phyloP scores from a whole-genome alignment of 2,329 filamentous ascomycete genomes.

The Fusarium sacchari region DNA sequence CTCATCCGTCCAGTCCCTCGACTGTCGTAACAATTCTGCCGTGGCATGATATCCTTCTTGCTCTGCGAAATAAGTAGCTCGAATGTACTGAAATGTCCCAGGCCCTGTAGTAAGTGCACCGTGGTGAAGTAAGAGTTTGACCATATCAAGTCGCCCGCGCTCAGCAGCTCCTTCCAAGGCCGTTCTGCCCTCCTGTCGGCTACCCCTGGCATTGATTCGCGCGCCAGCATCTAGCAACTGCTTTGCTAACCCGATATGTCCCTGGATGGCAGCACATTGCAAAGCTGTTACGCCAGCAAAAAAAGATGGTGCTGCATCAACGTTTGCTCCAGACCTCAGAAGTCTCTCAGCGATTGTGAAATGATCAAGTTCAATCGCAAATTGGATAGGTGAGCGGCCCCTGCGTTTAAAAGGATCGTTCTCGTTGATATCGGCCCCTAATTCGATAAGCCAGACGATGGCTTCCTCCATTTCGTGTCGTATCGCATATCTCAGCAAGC shows the following conservation, averaged over 20 bases:
- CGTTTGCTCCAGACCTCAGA: background rate
- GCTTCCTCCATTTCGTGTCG: fast-evolving
- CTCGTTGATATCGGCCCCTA: background rate
- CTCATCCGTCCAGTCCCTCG: background rate
- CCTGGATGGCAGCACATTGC: background rate
- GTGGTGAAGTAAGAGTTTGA: background rate
- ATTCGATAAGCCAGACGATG: background rate
- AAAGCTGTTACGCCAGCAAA: background rate
- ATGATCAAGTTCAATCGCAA: background rate
- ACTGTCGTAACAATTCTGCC: background rate
- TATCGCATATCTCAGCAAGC: fast-evolving
- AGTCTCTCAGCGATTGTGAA: background rate
- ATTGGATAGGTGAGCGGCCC: background rate
- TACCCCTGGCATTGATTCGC: background rate
- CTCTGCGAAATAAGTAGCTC: background rate
- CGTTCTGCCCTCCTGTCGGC: fast-evolving
- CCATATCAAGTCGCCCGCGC: background rate
- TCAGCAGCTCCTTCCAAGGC: constrained; percentile 10
- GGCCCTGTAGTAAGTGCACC: background rate
- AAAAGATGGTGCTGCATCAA: background rate
- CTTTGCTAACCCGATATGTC: background rate
- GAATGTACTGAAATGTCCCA: background rate
- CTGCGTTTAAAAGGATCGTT: fast-evolving
- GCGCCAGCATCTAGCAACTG: constrained; percentile 1
- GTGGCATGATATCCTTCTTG: fast-evolving